Conservation (phyloP, 192 early-diverging fungal genomes). For the Backusella westeae region DNA sequence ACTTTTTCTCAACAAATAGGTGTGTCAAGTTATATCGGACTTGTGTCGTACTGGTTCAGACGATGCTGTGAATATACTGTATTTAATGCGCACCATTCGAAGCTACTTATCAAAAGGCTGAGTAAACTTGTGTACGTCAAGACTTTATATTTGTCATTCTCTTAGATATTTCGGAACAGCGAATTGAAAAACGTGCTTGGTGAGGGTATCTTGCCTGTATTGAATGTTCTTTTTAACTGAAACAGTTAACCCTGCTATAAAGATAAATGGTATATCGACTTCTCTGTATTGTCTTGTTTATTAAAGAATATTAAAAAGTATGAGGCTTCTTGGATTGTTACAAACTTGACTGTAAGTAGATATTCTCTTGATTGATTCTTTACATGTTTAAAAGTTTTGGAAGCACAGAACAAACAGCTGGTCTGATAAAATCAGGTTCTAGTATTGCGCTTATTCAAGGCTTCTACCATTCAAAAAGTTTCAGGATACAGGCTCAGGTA, state of each 20-base stretch:
- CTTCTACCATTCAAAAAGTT: not conserved
- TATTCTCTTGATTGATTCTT: too few species aligned
- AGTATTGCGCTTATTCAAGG: constrained; percentile 4
- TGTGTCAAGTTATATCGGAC: not conserved
- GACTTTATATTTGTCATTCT: too few species aligned
- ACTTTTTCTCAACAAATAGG: not conserved
- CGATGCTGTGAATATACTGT: not conserved
- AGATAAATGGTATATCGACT: not conserved
- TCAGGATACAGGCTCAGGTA: constrained; percentile 22
- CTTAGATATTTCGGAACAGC: not conserved
- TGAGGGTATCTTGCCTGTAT: not conserved
- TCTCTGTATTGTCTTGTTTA: too few species aligned
- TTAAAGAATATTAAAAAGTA: constrained; percentile 1
- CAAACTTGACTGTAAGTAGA: constrained; percentile 21
- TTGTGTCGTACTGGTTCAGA: too few species aligned
- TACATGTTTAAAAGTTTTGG: constrained; percentile 3
- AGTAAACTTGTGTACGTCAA: too few species aligned
- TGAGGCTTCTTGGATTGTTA: constrained; percentile 26
- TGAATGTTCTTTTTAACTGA: not conserved
- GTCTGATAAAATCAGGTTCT: not conserved
- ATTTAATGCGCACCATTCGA: not conserved
- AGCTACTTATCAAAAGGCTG: not conserved
- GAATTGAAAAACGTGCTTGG: constrained; percentile 13
- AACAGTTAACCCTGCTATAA: not conserved
- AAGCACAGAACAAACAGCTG: constrained; percentile 9